phyloP scores from a whole-genome alignment of 1,284 basidiomycete species.

The Cyathus pygmaeus region DNA sequence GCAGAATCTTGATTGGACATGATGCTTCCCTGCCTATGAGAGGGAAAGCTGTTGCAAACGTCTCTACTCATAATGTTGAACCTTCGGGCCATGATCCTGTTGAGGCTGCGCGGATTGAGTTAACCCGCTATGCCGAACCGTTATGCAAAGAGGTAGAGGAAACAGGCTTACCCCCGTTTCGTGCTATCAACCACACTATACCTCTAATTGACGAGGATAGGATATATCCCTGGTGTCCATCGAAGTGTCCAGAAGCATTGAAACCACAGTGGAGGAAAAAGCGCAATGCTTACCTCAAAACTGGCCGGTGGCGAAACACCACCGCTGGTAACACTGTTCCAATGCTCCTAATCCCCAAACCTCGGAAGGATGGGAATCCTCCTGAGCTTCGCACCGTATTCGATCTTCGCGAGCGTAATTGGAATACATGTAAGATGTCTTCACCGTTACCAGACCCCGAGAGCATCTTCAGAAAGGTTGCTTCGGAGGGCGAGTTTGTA shows the following conservation, averaged over 20 bases:
- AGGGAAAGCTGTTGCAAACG: conserved; percentile 19
- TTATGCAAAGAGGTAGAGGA: conserved; percentile 33
- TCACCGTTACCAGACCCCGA: conserved; percentile 32
- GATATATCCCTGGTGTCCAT: conserved; percentile 39
- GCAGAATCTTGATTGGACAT: conserved; percentile 22
- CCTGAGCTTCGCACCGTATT: conserved; percentile 12
- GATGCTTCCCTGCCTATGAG: conserved; percentile 7
- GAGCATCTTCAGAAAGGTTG: conserved; percentile 24
- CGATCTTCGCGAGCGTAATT: conserved; percentile 11
- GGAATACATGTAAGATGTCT: conserved; percentile 17
- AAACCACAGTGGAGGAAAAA: conserved; percentile 35
- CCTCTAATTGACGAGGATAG: conserved; percentile 46
- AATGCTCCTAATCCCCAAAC: conserved; percentile 21
- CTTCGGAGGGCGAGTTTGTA: background rate
- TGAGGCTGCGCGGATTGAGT: conserved; percentile 22
- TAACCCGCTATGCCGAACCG: conserved; percentile 18
- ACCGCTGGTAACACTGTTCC: no score
- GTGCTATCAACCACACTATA: conserved; percentile 50
- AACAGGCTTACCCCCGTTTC: conserved; percentile 38
- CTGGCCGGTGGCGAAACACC: background rate
- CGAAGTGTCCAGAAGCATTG: conserved; percentile 44
- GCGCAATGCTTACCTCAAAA: conserved; percentile 23
- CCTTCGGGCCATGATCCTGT: background rate
- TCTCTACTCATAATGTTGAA: conserved; percentile 21
- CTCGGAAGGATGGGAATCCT: background rate